A percentile compares a stretch with the other conserved stretches of the same genome.
phyloP scores from a whole-genome alignment of 1,284 basidiomycete genomes.

The Austroboletus novae-zelandiae region DNA sequence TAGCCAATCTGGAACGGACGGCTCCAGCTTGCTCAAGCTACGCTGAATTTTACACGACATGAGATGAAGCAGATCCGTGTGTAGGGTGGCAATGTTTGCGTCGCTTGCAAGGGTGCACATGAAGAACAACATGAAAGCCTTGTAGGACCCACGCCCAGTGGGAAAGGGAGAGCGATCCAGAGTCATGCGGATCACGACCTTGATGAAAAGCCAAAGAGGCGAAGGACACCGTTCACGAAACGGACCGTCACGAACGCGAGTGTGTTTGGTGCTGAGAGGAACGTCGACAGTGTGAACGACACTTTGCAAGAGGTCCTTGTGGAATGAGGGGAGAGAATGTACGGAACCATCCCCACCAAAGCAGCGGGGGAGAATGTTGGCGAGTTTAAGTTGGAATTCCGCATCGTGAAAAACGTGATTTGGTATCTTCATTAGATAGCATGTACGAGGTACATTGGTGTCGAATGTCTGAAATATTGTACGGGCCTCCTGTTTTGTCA shows the following conservation, averaged over 20 bases:
- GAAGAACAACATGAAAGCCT: constrained; percentile 4
- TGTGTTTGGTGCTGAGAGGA: constrained; percentile 23
- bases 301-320: constrained; percentile 29
- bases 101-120: too few relatives aligned
- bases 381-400: constrained; percentile 8
- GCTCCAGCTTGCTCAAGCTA: too few relatives aligned
- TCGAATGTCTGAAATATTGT: background rate
- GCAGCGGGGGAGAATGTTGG: constrained; percentile 16
- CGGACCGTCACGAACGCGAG: constrained; percentile 26
- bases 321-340: constrained; percentile 30
- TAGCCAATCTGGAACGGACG: too few relatives aligned
- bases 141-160: background rate
- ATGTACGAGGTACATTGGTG: background rate
- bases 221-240: background rate
- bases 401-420: constrained; percentile 11
- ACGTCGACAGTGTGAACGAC: constrained; percentile 16
- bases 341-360: constrained; percentile 18
- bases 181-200: background rate
- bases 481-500: background rate
- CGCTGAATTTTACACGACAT: constrained; percentile 22
- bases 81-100: constrained; percentile 4
- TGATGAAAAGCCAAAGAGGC: too few relatives aligned
- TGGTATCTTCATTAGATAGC: constrained; percentile 12
- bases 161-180: background rate
- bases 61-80: constrained; percentile 32